phyloP scores from a whole-genome alignment of 2,329 filamentous ascomycete species.

The Calonectria fujianensis region DNA sequence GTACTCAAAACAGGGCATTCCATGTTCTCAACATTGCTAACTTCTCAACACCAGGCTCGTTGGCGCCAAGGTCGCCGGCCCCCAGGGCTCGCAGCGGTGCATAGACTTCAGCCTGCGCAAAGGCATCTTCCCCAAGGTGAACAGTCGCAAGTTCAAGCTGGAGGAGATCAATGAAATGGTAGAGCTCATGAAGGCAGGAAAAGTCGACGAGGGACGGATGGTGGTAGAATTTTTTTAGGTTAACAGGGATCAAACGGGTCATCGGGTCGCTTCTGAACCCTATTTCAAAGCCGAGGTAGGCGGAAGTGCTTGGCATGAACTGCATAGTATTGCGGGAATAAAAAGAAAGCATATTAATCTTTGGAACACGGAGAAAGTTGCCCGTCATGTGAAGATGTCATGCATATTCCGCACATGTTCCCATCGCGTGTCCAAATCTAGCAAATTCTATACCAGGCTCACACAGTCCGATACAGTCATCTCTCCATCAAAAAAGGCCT shows the following conservation, averaged over 20 bases:
- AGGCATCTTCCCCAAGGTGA: constrained; percentile 15
- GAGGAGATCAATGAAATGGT: constrained; percentile 22
- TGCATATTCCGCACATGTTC: not conserved
- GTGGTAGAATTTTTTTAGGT: constrained; percentile 23
- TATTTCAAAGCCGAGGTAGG: not conserved
- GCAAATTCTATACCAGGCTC: not conserved
- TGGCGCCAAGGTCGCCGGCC: constrained; percentile 13
- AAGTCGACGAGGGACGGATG: constrained; percentile 16
- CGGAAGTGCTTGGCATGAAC: not conserved
- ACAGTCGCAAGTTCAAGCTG: constrained; percentile 12
- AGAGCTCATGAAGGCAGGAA: constrained; percentile 20
- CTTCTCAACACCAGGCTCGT: not conserved
- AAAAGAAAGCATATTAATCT: not conserved
- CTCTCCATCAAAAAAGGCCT: not conserved
- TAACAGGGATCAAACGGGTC: not conserved
- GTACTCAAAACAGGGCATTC: not conserved
- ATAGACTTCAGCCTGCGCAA: constrained; percentile 23
- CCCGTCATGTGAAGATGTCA: not conserved
- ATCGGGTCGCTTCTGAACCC: not conserved
- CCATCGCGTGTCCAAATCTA: not conserved
- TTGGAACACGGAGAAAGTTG: not conserved
- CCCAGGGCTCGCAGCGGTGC: constrained; percentile 9
- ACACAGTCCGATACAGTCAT: not conserved
- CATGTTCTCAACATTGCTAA: not conserved
- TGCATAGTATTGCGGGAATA: not conserved